phyloP scores from a whole-genome alignment of 2,329 filamentous ascomycete species.

The Ceratocystis destructans region DNA sequence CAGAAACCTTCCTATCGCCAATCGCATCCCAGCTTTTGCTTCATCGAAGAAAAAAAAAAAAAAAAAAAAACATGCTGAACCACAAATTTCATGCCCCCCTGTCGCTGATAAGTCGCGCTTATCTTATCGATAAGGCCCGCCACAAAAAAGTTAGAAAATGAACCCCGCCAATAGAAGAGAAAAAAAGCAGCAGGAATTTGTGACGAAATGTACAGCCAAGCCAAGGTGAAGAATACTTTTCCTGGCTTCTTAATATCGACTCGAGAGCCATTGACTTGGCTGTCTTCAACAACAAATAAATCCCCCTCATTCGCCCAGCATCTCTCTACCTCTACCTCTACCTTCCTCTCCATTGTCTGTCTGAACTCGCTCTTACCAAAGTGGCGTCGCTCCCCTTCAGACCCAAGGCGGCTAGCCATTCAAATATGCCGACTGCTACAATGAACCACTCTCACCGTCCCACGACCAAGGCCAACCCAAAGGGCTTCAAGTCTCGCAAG shows the following conservation, averaged over 20 bases:
- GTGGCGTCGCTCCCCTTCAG: conserved; percentile 65
- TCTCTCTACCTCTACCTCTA: not conserved
- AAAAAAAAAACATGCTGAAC: not conserved
- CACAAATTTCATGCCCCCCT: conserved; percentile 10
- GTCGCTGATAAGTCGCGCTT: not conserved
- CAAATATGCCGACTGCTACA: conserved; percentile 52
- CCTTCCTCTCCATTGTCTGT: not conserved
- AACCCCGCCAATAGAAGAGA: conserved; percentile 13
- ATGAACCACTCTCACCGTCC: conserved; percentile 75
- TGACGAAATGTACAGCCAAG: conserved; percentile 9
- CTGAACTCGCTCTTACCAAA: conserved; percentile 27
- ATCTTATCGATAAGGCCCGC: conserved; percentile 20
- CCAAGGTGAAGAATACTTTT: not conserved
- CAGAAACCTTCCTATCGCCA: too few relatives aligned
- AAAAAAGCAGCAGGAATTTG: too few relatives aligned
- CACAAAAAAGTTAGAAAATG: conserved; percentile 24
- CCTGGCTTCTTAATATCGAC: not conserved
- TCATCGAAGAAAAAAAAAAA: not conserved
- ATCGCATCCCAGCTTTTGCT: too few relatives aligned
- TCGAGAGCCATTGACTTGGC: not conserved
- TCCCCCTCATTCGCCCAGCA: not conserved
- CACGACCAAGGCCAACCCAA: conserved; percentile 79
- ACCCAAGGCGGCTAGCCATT: conserved; percentile 68
- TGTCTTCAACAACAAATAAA: not conserved
- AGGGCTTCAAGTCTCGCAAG: conserved; percentile 85